Evolutionary conservation across 2,329 filamentous ascomycete genomes (phyloP), one percentile per base, ranked within the genome.

Genomic region (Aplosporella prunicola): DNA sequence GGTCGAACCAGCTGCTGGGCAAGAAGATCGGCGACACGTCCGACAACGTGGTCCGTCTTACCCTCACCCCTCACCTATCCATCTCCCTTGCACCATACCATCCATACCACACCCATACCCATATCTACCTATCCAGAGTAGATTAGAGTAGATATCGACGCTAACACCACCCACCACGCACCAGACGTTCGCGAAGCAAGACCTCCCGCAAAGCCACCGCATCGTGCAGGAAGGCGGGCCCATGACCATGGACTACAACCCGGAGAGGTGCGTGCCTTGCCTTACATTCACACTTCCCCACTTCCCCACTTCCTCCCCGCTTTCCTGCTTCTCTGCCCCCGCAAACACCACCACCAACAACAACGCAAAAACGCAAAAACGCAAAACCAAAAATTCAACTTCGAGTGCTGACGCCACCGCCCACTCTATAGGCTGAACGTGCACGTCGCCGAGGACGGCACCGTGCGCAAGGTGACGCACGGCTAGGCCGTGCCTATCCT

Each of bases 1-100:
- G 67, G 67, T 53, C 56, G 51, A 60, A 55, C 47, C 62, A 69
- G 57, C 56, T 71, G 15, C 59, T 64, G 50, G 67, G 67, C 46
- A 71, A 71, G 64, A 69, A 68, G 52, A 51, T 71, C 24, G 67
- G 67, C 9, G 67, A 71, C 10, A 39, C 42, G 18, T 59, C 58
- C 26, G 57, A 68, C 41, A 61, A 68, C 44, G 59, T 60, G 14
- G 67, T 68, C 51, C 14, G 54, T 51, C n/a, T 15, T 24, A 7
- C 6, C 14, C n/a, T n/a, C n/a, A n/a, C n/a, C n/a, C 20, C 30
- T 18, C 15, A 14, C 25, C 34, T 20, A 24, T 8, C 8, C 22
- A n/a, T n/a, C 22, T 24, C n/a, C 22, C 22, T 8, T 8, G 22
- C 22, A 8, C 22, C 22, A 24, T n/a, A 8, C 8, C 34, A 13